Conservation (phyloP, 2,329 filamentous ascomycete species). For the Rachicladosporium sp. region DNA sequence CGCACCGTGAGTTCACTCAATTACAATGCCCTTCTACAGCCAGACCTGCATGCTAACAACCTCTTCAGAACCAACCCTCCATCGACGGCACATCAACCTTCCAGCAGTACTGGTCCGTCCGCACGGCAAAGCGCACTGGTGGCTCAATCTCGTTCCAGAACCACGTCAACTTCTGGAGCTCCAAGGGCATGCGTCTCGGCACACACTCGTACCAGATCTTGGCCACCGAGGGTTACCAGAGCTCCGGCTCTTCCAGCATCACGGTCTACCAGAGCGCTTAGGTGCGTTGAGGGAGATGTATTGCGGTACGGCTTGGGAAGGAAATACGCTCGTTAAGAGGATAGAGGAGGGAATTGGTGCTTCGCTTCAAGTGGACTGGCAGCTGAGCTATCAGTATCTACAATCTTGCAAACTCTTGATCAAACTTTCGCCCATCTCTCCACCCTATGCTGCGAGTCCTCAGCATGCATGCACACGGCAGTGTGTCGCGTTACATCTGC, state of each 20-base stretch:
- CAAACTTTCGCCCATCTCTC: no score
- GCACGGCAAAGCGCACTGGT: slow-evolving; percentile 35
- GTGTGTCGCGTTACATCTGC: no score
- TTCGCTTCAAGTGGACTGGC: no score
- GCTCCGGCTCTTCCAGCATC: slow-evolving; percentile 37
- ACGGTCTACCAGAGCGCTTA: slow-evolving; percentile 25
- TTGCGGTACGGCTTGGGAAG: no score
- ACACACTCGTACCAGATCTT: slow-evolving; percentile 41
- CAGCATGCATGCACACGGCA: no score
- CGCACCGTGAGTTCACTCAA: slow-evolving; percentile 23
- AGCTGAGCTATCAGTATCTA: no score
- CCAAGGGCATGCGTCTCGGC: slow-evolving; percentile 37
- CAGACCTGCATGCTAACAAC: slow-evolving; percentile 41
- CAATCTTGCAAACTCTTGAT: no score
- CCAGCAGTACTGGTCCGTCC: slow-evolving; percentile 38
- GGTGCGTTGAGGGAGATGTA: no score
- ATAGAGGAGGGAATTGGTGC: no score
- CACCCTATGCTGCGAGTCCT: no score
- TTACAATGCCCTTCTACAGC: no score
- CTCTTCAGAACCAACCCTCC: slow-evolving; percentile 25
- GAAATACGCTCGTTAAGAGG: no score
- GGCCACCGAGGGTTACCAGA: slow-evolving; percentile 43
- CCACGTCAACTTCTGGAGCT: slow-evolving; percentile 43
- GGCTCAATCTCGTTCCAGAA: slow-evolving; percentile 37
- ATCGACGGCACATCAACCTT: slow-evolving; percentile 43